These are phyloP conservation scores for Ajuga chamaepitys DNA, from an alignment of 257 asterid species.

Conservation along the genomic window DNA sequence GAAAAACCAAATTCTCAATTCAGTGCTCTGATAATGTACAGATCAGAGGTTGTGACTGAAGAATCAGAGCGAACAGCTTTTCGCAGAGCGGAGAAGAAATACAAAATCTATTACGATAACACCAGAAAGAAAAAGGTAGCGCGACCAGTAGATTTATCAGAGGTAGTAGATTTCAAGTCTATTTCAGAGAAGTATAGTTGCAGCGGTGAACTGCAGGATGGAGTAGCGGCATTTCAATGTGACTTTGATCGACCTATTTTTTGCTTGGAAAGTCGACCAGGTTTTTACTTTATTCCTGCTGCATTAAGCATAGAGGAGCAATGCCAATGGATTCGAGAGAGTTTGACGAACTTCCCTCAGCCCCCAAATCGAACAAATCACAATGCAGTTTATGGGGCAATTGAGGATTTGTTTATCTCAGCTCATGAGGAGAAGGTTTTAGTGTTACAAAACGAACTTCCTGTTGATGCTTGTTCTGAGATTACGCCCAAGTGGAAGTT, in stretches of 20 bases:
- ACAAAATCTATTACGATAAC: slow-evolving; percentile 74
- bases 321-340: slow-evolving; percentile 75
- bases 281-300: slow-evolving; percentile 86
- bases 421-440: slow-evolving; percentile 56
- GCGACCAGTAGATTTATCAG: slow-evolving; percentile 78
- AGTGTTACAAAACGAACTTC: slow-evolving; percentile 30
- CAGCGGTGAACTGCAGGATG: slow-evolving; percentile 45
- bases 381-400: slow-evolving; percentile 76
- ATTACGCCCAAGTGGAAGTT: slow-evolving; percentile 44
- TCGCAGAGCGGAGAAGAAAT: slow-evolving; percentile 84
- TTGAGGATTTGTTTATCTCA: slow-evolving; percentile 59
- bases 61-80: slow-evolving; percentile 86
- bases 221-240: slow-evolving; percentile 43
- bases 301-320: slow-evolving; percentile 77
- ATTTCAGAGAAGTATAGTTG: slow-evolving; percentile 47
- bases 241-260: slow-evolving; percentile 50
- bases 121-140: slow-evolving; percentile 62
- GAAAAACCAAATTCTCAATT: slow-evolving; percentile 4
- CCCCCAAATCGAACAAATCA: slow-evolving; percentile 92
- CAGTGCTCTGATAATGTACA: slow-evolving; percentile 41
- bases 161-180: slow-evolving; percentile 81
- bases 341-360: slow-evolving; percentile 77
- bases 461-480: slow-evolving; percentile 19
- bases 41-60: slow-evolving; percentile 36
- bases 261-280: slow-evolving; percentile 74